Evolutionary conservation across 2,329 filamentous ascomycete species (phyloP), one percentile per base, ranked within the genome.

Genomic region (Penicillium brevicompactum): DNA sequence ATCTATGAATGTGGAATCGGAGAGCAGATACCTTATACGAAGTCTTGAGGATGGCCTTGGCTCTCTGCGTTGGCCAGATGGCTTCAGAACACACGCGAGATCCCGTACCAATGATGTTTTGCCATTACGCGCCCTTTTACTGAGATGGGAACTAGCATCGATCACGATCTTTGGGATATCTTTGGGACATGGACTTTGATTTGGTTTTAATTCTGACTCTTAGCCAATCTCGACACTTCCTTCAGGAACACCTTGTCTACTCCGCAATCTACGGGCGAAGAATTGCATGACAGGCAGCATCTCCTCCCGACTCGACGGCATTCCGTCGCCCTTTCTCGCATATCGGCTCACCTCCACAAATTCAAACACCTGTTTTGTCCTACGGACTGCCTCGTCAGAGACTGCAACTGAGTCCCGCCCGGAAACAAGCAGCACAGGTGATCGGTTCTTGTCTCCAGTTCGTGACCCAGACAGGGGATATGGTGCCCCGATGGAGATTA

Each of bases 281-380:
- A 87, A 97, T 67, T 88, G 85, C 91, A 97, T 97, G 57, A 97
- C 83, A 0, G 92, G 92, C 66, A 92, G 69, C 82, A 95, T 92
- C 80, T 97, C 92, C 10, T 95, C 91, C 50, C 88, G 81, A 69
- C 82, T 88, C 44, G 80, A 78, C n/a, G 92, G 91, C 92, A 97
- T 96, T 1, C 82, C 83, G 72, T 96, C 91, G 5, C 87, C 89
- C 2, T 72, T 74, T 68, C 87, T 85, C 67, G 81, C 83, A 85
- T 90, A 94, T 66, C 84, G 84, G 53, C 86, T 86, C 60, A 87
- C 80, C 70, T 85, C 81, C 21, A 91, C 85, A 65, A 86, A 80
- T 60, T 80, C 76, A 72, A 93, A 94, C 51, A 84, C 82, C 41
- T 78, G 77, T 70, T 85, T 88, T 34, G 92, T 75, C 54, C 82